Conservation (phyloP, 768 basidiomycete species). For the Wakefieldia striispora region DNA sequence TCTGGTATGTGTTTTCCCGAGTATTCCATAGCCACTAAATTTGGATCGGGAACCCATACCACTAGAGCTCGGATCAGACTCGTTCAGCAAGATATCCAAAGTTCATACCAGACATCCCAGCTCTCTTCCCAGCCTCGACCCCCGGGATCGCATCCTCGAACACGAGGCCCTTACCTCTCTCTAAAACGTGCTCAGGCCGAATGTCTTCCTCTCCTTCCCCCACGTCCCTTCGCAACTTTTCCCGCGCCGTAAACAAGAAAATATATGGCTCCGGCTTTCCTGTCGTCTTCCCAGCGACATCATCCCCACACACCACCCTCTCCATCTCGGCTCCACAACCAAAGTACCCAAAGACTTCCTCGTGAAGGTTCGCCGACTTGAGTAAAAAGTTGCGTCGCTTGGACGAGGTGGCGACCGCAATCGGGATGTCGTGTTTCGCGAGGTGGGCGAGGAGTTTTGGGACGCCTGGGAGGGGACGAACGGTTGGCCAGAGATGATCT, state of each 20-base stretch:
- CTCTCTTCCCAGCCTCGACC: constrained; percentile 75
- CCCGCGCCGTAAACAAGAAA: constrained; percentile 70
- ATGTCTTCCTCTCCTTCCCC: constrained; percentile 41
- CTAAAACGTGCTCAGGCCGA: constrained; percentile 38
- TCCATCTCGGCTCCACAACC: constrained; percentile 33
- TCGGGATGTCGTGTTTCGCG: constrained; percentile 62
- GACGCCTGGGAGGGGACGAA: constrained; percentile 73
- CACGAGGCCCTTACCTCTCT: constrained; percentile 65
- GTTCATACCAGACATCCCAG: constrained; percentile 77
- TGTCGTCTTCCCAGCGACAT: constrained; percentile 48
- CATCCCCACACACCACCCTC: constrained; percentile 72
- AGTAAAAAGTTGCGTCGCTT: constrained; percentile 59
- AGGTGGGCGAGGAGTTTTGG: constrained; percentile 69
- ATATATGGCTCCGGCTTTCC: constrained; percentile 86
- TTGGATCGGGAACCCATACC: constrained; percentile 81
- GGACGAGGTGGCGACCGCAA: constrained; percentile 81
- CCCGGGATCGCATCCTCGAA: constrained; percentile 83
- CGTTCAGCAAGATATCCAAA: neutral
- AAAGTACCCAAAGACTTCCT: constrained; percentile 48
- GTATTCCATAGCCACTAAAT: constrained; percentile 54
- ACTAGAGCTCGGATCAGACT: constrained; percentile 41
- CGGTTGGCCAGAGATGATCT: constrained; percentile 66
- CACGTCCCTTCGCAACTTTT: constrained; percentile 53
- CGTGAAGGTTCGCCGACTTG: constrained; percentile 63
- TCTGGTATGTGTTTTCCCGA: constrained; percentile 54